Base-by-base conservation (phyloP, 345 rosid species). In the Brassica rapa region DNA sequence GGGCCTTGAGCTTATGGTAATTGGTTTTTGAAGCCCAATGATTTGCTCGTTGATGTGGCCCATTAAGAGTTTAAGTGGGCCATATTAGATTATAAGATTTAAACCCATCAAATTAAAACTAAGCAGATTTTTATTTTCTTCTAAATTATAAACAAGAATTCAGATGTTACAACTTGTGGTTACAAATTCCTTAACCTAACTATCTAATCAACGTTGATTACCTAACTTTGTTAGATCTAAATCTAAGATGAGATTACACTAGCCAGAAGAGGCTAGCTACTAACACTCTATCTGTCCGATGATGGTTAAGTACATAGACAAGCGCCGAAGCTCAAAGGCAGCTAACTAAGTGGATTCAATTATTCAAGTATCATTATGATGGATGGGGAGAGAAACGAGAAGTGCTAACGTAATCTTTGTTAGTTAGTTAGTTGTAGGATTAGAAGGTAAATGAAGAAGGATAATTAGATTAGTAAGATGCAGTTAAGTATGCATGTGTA, bases 401-500 rank as follows among this genome's bases (percentile, higher is more conserved):
- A 12, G 7, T 12, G n/a, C 55, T 49, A 49, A 49, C 5, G 7
- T 49, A 49, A 49, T 41, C 43, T 37, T 37, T 6, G 11, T 2
- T 9, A 39, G n/a, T 19, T 63, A 49, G 56, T 49, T 49, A 49
- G 59, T 24, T 24, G 25, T 41, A 8, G 51, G 68, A 76, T 60
- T 60, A 41, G 8, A 37, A 63, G 51, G 53, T 33, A 23, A 23
- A 60, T 5, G 33, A 60, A 66, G 27, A 15, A 65, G 63, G 33
- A 21, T 4, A 25, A 24, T 43, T 30, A 60, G 74, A 46, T 68
- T 61, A 43, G 19, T 23, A 32, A 19, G 68, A 61, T 77, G 56
- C n/a, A 51, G 70, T 77, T 70, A 51, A 77, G 81, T 77, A 71
- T 55, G 76, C 71, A 77, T 75, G 76, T 77, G 76, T 53, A 39